Base-by-base conservation (phyloP, 78 protist genomes). In the Dictyostelium capitatum region DNA sequence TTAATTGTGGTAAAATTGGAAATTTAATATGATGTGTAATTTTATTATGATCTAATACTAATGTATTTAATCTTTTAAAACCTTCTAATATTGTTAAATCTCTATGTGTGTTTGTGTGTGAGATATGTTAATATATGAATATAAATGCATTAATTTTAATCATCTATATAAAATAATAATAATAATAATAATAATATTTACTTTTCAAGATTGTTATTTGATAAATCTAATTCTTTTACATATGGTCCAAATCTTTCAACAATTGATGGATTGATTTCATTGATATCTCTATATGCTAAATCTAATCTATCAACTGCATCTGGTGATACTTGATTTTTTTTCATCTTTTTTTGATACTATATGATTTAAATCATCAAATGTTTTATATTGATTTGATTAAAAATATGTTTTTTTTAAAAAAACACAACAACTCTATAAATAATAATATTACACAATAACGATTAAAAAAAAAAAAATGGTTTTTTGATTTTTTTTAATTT, bases 21-120 rank as follows among this genome's bases (percentile, higher is more conserved):
- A 94, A 57, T 46, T 50, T 69, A 19, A 65, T 50, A 54, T 87
- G 93, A 37, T 43, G 30, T 59, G 94, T 80, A 10, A 94, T 20
- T 53, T 19, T 56, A 62, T 94, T 94, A 25, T 28, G 30, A 79
- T 94, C 96, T 50, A 94, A 43, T 19, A 94, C 89, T 19, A 94
- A 69, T 79, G 92, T 92, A 51, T 43, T 48, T 25, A 92, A 80
- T 46, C 12, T 11, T 53, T 47, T 65, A 69, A 91, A 91, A 70
- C 94, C 87, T 43, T 80, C 89, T 56, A 89, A 56, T 37, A 89
- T 41, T 25, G 20, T n/a, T 43, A 89, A 67, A 54, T 89, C 94
- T 6, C 89, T 69, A 1, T 48, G 43, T 37, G 2, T 37, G 2
- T 2, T 3, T 37, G 2, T 37, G n/a, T 9, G 53, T 3, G 3